These are phyloP conservation scores for Solanum rostratum DNA, from an alignment of 257 asterid genomes.

Conservation along the genomic window DNA sequence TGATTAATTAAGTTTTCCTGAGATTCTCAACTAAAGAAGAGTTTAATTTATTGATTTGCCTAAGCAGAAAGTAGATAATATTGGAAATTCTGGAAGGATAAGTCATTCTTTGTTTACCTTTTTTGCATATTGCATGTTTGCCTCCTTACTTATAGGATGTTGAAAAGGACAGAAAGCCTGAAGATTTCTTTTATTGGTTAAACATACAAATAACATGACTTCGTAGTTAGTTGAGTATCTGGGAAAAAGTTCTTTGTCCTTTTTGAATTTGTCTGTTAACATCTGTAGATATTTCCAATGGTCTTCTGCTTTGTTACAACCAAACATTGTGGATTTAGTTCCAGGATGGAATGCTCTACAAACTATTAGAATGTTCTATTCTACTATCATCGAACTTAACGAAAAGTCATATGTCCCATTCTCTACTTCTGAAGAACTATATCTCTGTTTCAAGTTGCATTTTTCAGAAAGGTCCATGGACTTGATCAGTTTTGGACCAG, in stretches of 20 bases:
- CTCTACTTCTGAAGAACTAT: not conserved
- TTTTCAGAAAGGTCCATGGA: constrained; percentile 18
- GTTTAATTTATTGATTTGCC: not conserved
- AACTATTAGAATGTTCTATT: not conserved
- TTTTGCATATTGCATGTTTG: not conserved
- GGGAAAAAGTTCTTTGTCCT: not conserved
- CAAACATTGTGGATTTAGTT: not conserved
- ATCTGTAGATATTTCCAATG: constrained; percentile 27
- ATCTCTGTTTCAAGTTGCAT: not conserved
- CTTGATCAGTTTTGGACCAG: not conserved
- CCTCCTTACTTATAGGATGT: not conserved
- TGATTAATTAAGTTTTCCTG: not conserved
- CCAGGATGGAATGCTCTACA: not conserved
- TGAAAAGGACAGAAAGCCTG: not conserved
- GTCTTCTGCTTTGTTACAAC: constrained; percentile 1
- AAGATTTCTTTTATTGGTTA: not conserved
- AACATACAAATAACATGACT: not conserved
- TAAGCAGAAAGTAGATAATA: not conserved
- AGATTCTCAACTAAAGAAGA: not conserved
- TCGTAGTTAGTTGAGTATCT: not conserved
- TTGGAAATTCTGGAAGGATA: not conserved
- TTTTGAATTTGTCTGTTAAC: constrained; percentile 12
- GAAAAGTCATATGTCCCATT: not conserved
- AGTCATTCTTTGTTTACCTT: not conserved
- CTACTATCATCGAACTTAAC: not conserved